Base-by-base conservation (phyloP, 192 early-diverging fungal genomes). In the Coemansia sp. region DNA sequence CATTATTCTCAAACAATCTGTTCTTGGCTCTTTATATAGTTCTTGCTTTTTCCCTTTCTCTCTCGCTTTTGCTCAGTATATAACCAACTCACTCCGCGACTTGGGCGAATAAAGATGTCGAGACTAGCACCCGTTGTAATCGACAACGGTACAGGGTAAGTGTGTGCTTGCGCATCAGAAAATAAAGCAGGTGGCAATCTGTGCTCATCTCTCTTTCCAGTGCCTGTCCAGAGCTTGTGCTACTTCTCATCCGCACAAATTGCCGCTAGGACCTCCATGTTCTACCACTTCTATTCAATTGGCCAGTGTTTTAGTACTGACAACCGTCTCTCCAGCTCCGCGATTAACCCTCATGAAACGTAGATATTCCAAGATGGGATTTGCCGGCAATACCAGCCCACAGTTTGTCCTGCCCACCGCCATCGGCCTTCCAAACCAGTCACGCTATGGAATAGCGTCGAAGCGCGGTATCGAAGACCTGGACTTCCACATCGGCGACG, bases 391-490 rank as follows among this genome's bases (percentile, higher is more conserved):
- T 86, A 91, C 87, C 53, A 91, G 90, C 57, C 97, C 97, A n/a
- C 93, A 94, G 61, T 97, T 92, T 84, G 92, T 99, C 61, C 93
- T 98, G 65, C 97, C 97, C 11, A 97, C 97, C 1, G 90, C 84
- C 27, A 96, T 99, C 68, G 92, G 91, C 31, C 62, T 75, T 23
- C 73, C 74, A 25, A 76, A 79, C 62, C 66, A 82, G 59, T 75
- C 74, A 37, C 72, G 75, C 59, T 82, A 82, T 56, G 94, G 94
- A 72, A 68, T 98, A 29, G 91, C 94, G 33, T 91, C 92, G 11
- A 97, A 95, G 84, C 90, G 95, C 56, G 95, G 95, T 38, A 95
- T 94, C 66, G 97, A 97, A 53, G 97, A 99, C 79, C 82, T 99
- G 30, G 95, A 99, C 66, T 99, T 94, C 78, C 91, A 84, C 73